These are phyloP conservation scores for Penicillium fuscoglaucum DNA, from an alignment of 2,329 filamentous ascomycete genomes.

Conservation along the genomic window DNA sequence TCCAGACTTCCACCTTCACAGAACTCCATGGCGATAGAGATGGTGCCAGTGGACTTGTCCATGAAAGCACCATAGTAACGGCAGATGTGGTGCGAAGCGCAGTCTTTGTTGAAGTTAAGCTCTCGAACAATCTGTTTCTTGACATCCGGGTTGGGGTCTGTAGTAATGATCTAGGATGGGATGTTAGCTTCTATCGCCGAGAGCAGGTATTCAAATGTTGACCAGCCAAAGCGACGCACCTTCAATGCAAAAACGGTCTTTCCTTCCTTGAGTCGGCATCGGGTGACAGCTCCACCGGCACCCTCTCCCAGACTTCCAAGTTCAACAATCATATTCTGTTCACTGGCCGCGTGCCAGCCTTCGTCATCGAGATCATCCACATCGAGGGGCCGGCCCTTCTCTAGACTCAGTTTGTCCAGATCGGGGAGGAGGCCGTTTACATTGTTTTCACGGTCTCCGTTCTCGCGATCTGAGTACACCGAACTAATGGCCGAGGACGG, in stretches of 20 bases:
- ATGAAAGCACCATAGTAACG: conserved; percentile 97
- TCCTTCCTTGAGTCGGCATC: conserved; percentile 82
- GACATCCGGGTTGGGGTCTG: conserved; percentile 94
- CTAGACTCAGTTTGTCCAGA: conserved; percentile 77
- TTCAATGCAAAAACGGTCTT: conserved; percentile 96
- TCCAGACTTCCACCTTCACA: conserved; percentile 96
- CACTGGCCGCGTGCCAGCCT: conserved; percentile 89
- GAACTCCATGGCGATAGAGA: conserved; percentile 98
- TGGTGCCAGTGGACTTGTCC: conserved; percentile 92
- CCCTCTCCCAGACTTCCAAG: conserved; percentile 89
- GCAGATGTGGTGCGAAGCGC: conserved; percentile 93
- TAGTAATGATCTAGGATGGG: conserved; percentile 79
- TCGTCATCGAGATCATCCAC: conserved; percentile 95
- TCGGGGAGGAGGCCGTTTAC: conserved; percentile 72
- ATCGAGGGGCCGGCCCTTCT: conserved; percentile 80
- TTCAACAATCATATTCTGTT: conserved; percentile 83
- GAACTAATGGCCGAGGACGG: conserved; percentile 86
- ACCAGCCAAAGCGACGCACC: conserved; percentile 54
- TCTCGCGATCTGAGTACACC: conserved; percentile 77
- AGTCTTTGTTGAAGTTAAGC: conserved; percentile 96
- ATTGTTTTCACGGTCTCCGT: conserved; percentile 78
- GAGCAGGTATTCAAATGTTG: background rate
- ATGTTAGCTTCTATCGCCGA: conserved; percentile 14
- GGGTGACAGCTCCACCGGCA: conserved; percentile 91
- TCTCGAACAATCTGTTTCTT: conserved; percentile 98